These are phyloP conservation scores for Zasmidium cellare DNA, from an alignment of 2,329 filamentous ascomycete species.

Conservation along the genomic window DNA sequence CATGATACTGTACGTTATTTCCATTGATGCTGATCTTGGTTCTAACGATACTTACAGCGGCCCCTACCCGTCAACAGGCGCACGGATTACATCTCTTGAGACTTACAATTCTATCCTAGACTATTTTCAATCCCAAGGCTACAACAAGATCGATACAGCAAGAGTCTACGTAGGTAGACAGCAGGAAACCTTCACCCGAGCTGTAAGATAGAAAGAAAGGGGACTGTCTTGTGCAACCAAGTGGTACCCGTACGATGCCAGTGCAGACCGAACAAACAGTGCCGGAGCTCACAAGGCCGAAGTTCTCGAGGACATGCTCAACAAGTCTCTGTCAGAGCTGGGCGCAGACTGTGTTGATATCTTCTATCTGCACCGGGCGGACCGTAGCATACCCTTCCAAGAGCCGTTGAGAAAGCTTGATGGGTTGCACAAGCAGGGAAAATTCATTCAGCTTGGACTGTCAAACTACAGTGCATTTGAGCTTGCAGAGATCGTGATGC, in stretches of 20 bases:
- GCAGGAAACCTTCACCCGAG: background rate
- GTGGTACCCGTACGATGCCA: background rate
- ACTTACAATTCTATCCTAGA: background rate
- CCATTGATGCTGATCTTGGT: too few relatives aligned
- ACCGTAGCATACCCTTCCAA: conserved; percentile 61
- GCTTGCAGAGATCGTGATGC: conserved; percentile 77
- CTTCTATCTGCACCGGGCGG: conserved; percentile 71
- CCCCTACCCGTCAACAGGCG: conserved; percentile 1
- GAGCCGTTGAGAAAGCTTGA: conserved; percentile 76
- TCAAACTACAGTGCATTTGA: conserved; percentile 83
- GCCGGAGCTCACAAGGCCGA: background rate
- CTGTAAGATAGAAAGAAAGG: background rate
- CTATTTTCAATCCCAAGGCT: background rate
- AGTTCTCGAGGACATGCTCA: conserved; percentile 57
- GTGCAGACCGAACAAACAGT: background rate
- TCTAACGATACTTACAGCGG: background rate
- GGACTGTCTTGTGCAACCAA: background rate
- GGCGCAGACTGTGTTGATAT: conserved; percentile 72
- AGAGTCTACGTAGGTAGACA: background rate
- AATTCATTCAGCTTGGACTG: conserved; percentile 75
- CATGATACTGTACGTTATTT: background rate
- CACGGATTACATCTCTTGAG: background rate
- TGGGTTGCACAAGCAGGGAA: conserved; percentile 77
- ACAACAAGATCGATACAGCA: conserved; percentile 2
- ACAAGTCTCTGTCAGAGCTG: conserved; percentile 68